Base-by-base conservation (phyloP, 1,284 basidiomycete genomes). In the Vanrija pseudolonga region DNA sequence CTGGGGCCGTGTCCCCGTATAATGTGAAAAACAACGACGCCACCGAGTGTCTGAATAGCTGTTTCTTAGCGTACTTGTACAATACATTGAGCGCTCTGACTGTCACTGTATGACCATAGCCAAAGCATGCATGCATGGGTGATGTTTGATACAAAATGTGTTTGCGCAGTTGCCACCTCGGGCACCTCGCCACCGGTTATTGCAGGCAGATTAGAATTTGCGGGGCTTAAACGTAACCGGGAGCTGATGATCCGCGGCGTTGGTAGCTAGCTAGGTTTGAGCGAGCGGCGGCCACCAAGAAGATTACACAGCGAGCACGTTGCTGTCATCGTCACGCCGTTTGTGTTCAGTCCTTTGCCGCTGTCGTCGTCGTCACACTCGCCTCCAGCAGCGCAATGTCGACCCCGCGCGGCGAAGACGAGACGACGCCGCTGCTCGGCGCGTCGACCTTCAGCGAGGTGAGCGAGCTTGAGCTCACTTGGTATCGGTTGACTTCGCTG, bases 391-490 rank as follows among this genome's bases (percentile, higher is more conserved):
- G 14, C 49, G 23, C 32, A 32, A 32, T 32, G 32, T 32, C 32
- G 32, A 32, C 32, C 32, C 32, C 32, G 14, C 43, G 6, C 15
- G 32, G 32, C 12, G 59, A 55, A n/a, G 63, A 59, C 28, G 71
- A 72, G 55, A 50, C 57, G 23, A 71, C 68, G 14, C 69, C 71
- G 4, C 51, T 72, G 19, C 57, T 72, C 6, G 57, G 63, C 2
- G 61, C 20, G 41, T 36, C n/a, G 51, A 47, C 32, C 23, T 47
- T 47, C 12, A 43, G n/a, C 32, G 24, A 42, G 18, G 51, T 53
- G 23, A 36, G 45, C 47, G 36, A 19, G 12, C 6, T 32, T 1
- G 11, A 14, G 24, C 32, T 32, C 8, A 12, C 32, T 23, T 11
- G 32, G 14, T 24, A 37, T 8, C 22, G 9, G 3, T 28, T 12